Conservation (phyloP, 2,329 filamentous ascomycete genomes). For the Phaeosphaeriaceae sp. region DNA sequence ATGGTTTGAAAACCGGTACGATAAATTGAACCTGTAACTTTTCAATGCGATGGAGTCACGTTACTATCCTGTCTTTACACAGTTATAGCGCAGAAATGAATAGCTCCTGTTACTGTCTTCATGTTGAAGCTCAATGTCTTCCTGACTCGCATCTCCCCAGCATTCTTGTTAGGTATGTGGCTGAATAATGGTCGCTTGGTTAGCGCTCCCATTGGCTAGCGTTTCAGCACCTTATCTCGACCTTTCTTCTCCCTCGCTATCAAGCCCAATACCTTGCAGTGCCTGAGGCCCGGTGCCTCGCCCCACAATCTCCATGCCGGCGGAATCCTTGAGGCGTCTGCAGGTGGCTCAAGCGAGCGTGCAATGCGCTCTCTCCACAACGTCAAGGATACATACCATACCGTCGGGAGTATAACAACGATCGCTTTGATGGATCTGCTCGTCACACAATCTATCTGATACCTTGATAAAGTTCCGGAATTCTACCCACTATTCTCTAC, state of each 20-base stretch:
- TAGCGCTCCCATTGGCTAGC: constrained; percentile 20
- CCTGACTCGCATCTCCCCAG: not conserved
- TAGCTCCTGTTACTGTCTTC: not conserved
- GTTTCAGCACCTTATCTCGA: constrained; percentile 20
- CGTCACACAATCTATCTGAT: too few relatives aligned
- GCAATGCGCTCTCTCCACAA: constrained; percentile 8
- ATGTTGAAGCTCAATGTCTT: not conserved
- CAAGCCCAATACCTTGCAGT: not conserved
- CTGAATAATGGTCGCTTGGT: constrained; percentile 29
- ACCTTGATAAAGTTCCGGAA: too few relatives aligned
- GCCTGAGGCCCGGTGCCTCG: constrained; percentile 16
- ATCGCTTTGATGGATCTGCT: not conserved
- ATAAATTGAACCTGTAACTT: not conserved
- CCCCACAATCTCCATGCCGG: constrained; percentile 13
- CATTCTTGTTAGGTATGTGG: constrained; percentile 8
- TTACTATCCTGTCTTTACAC: not conserved
- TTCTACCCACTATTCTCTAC: not conserved
- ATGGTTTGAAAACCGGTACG: constrained; percentile 19
- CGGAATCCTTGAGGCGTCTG: constrained; percentile 4
- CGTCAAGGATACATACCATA: constrained; percentile 12
- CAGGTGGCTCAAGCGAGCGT: constrained; percentile 6
- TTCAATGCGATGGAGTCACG: not conserved
- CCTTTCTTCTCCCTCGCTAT: constrained; percentile 9
- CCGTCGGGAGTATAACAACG: constrained; percentile 9
- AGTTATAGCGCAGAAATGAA: not conserved